phyloP scores from a whole-genome alignment of 2,329 filamentous ascomycete species.

The Meredithiella fracta region DNA sequence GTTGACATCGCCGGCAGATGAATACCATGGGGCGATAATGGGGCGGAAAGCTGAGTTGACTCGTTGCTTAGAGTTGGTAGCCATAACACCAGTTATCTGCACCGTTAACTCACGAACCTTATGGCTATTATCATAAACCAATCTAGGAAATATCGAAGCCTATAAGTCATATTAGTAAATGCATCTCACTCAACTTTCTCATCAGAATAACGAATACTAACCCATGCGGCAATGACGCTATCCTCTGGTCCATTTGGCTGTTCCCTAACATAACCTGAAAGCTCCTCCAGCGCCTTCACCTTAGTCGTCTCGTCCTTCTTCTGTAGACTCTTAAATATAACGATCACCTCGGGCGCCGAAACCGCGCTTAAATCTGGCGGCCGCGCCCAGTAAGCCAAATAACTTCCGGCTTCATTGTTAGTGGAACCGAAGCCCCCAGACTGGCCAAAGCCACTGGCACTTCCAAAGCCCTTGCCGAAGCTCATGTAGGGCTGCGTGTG shows the following conservation, averaged over 20 bases:
- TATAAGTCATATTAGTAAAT: slow-evolving; percentile 22
- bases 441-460: slow-evolving; percentile 5
- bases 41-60: slow-evolving; percentile 65
- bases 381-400: slow-evolving; percentile 73
- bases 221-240: slow-evolving; percentile 75
- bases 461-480: slow-evolving; percentile 5
- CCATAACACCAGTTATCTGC: slow-evolving; percentile 20
- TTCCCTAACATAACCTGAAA: slow-evolving; percentile 47
- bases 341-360: slow-evolving; percentile 64
- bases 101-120: slow-evolving; percentile 53
- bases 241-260: slow-evolving; percentile 54
- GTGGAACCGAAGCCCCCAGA: slow-evolving; percentile 26
- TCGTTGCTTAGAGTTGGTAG: slow-evolving; percentile 55
- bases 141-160: slow-evolving; percentile 73
- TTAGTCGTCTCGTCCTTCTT: slow-evolving; percentile 94
- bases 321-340: slow-evolving; percentile 79
- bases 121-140: slow-evolving; percentile 40
- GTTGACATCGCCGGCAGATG: slow-evolving; percentile 76
- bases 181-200: not conserved
- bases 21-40: slow-evolving; percentile 77
- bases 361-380: slow-evolving; percentile 65
- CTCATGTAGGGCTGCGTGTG: slow-evolving; percentile 2
- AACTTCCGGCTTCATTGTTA: slow-evolving; percentile 22
- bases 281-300: slow-evolving; percentile 73
- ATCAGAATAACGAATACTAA: slow-evolving; percentile 23